Conservation (phyloP, 2,329 filamentous ascomycete genomes). For the Arthroderma sp. region DNA sequence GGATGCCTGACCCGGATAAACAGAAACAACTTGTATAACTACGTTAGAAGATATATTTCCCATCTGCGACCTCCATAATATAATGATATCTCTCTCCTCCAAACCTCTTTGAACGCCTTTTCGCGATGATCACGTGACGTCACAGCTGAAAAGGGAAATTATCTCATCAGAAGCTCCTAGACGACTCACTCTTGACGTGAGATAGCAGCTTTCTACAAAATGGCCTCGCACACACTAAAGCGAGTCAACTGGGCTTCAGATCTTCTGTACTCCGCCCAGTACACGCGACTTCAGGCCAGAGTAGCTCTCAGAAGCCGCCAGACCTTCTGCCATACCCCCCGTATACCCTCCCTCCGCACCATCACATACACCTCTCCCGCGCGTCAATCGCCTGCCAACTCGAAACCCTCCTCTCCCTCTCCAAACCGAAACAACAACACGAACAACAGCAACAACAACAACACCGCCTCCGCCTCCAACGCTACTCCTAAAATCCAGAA, state of each 20-base stretch:
- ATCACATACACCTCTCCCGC: neutral
- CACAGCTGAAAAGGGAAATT: no score
- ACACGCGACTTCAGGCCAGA: neutral
- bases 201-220: neutral
- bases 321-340: neutral
- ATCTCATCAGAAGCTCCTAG: no score
- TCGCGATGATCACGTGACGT: no score
- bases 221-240: slow-evolving; percentile 3
- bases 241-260: slow-evolving; percentile 1
- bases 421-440: neutral
- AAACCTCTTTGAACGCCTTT: no score
- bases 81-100: no score
- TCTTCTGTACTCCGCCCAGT: neutral
- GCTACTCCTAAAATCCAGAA: slow-evolving; percentile 17
- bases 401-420: slow-evolving; percentile 3
- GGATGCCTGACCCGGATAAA: slow-evolving; percentile 38
- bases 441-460: slow-evolving; percentile 1
- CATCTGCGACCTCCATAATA: no score
- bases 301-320: no score
- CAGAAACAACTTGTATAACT: no score
- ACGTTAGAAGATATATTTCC: no score
- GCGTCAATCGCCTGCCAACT: slow-evolving; percentile 9
- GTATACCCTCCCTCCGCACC: slow-evolving; percentile 5
- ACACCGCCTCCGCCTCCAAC: slow-evolving; percentile 4
- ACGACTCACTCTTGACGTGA: no score